Base-by-base conservation (phyloP, 768 basidiomycete genomes). In the Boletellus emodensis region DNA sequence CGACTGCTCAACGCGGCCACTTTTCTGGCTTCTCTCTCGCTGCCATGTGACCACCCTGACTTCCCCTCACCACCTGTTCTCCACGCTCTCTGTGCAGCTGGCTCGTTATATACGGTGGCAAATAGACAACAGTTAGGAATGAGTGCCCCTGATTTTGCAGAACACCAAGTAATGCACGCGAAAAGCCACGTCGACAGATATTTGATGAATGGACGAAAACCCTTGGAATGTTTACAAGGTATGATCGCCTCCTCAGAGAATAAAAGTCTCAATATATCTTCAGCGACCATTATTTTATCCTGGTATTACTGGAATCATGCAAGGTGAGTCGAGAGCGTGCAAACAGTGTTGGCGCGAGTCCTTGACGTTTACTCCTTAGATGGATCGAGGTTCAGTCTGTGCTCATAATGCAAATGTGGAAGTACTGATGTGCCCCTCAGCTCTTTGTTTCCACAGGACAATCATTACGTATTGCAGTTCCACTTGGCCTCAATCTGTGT, bases 71-170 rank as follows among this genome's bases (percentile, higher is more conserved):
- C 77, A 6, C 76, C 84, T 9, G 68, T 92, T 36, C 76, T 94
- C 0, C 91, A 94, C 61, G 88, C 89, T n/a, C 87, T 94, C 44
- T 91, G 90, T 66, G 90, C 89, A 2, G 74, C 85, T 33, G 84
- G 86, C 14, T 84, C 87, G 50, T 69, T 85, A 18, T 90, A 90
- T 56, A 90, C 87, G 1, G 81, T 83, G 14, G 83, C 81, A 3
- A 80, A 40, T 24, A 51, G 50, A 44, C 58, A 53, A 18, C 49
- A 55, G 14, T 34, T 47, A 14, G 50, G 41, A 28, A 33, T 15
- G 35, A 36, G 28, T 44, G n/a, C 22, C 47, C 33, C 48, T 22
- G 42, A 82, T 2, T 86, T 87, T 62, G 80, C 83, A 36, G 84
- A 85, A 60, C 71, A 77, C 42, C 85, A 87, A 55, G 81, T 82